A percentile compares a stretch with the other conserved stretches of the same genome.
These are phyloP conservation scores for Globisporangium lucens DNA, from an alignment of 352 stramenopile species.

Conservation along the genomic window DNA sequence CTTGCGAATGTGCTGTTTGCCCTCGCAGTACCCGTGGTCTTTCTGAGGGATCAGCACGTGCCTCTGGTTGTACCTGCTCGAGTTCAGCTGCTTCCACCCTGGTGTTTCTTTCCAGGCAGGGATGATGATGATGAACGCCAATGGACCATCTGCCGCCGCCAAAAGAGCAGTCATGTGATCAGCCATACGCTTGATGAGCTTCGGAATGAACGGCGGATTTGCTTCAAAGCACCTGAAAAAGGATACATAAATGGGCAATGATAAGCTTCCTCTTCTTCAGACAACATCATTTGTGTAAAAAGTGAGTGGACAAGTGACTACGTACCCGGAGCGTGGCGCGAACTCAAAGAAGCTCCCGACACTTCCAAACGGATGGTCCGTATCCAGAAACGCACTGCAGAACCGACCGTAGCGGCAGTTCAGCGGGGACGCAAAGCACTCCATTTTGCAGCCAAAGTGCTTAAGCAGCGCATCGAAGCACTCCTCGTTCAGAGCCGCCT, in stretches of 20 bases:
- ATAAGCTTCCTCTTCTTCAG: constrained; percentile 2
- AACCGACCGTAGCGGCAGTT: constrained; percentile 91
- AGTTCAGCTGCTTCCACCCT: constrained; percentile 78
- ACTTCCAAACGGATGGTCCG: constrained; percentile 87
- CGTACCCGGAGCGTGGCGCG: constrained; percentile 67
- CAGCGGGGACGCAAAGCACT: constrained; percentile 94
- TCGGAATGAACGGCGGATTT: constrained; percentile 94
- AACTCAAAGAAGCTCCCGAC: constrained; percentile 94
- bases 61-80: constrained; percentile 71
- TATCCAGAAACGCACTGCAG: constrained; percentile 89
- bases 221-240: constrained; percentile 83
- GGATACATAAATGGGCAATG: background rate
- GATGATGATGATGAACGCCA: constrained; percentile 93
- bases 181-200: constrained; percentile 90
- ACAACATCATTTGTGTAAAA: background rate
- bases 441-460: constrained; percentile 91
- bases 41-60: constrained; percentile 79
- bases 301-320: background rate
- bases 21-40: constrained; percentile 90
- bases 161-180: constrained; percentile 86
- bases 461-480: constrained; percentile 90
- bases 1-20: constrained; percentile 88
- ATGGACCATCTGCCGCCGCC: constrained; percentile 46
- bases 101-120: constrained; percentile 85
- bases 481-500: constrained; percentile 88